A percentile compares a stretch with the other conserved stretches of the same genome.
Conservation (phyloP, 2,329 filamentous ascomycete species). For the Hymenoscyphus fraxineus region DNA sequence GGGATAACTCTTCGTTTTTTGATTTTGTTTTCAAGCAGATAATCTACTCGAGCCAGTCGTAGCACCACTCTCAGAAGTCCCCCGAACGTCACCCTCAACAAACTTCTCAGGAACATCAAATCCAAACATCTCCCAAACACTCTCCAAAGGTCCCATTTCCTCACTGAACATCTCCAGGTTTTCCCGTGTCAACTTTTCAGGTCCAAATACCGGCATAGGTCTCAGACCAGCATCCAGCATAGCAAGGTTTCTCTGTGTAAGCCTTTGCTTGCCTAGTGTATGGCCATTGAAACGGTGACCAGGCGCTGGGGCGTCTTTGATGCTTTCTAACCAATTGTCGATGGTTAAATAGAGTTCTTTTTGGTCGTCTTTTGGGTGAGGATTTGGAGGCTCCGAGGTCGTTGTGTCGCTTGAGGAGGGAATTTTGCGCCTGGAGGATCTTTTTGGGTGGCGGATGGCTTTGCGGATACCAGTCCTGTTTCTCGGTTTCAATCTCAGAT, state of each 20-base stretch:
- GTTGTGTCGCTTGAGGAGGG: background rate
- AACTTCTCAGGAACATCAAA: background rate
- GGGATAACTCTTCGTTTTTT: background rate
- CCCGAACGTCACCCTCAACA: background rate
- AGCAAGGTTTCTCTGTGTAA: background rate
- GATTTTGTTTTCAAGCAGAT: background rate
- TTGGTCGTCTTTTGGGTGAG: background rate
- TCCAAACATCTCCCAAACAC: background rate
- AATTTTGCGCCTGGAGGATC: background rate
- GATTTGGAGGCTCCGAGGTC: background rate
- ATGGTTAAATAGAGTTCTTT: background rate
- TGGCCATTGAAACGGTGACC: background rate
- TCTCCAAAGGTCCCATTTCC: background rate
- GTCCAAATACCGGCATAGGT: background rate
- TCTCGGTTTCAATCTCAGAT: no score
- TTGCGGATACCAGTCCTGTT: no score
- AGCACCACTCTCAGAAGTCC: background rate
- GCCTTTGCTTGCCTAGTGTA: background rate
- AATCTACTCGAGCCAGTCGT: background rate
- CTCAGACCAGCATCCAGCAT: background rate
- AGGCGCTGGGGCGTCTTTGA: background rate
- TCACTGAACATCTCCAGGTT: background rate
- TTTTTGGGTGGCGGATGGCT: background rate
- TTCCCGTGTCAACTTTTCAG: background rate
- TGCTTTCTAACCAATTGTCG: background rate